Conservation (phyloP, 139 green algal genomes). For the Pleodorina starrii region DNA sequence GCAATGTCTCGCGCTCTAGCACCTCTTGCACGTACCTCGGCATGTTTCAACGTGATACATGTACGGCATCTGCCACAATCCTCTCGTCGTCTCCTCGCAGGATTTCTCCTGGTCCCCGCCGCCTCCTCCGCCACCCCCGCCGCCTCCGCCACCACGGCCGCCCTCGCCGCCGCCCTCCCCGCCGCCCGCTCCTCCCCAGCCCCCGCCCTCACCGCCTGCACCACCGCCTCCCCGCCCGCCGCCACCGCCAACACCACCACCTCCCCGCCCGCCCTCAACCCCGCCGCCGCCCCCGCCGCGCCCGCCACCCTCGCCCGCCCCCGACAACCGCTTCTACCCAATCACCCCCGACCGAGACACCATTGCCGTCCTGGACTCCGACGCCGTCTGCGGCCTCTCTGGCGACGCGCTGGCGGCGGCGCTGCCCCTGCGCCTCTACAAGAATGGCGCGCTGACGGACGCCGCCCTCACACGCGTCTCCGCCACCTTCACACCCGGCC, state of each 20-base stretch:
- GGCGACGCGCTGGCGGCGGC: neutral
- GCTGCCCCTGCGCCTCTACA: slow-evolving; percentile 28
- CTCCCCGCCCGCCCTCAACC: neutral
- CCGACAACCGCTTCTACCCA: slow-evolving; percentile 30
- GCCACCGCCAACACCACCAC: neutral
- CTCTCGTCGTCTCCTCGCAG: too few species aligned
- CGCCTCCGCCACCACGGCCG: neutral
- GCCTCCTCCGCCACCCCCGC: neutral
- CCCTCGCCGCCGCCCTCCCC: neutral
- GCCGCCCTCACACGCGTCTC: neutral
- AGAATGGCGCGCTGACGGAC: neutral
- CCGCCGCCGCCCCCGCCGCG: neutral
- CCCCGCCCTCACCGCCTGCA: neutral
- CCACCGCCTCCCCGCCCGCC: neutral
- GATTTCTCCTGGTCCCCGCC: neutral
- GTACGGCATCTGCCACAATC: too few species aligned
- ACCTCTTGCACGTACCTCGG: too few species aligned
- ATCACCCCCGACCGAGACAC: slow-evolving; percentile 13
- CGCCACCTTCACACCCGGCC: neutral
- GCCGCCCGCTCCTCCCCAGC: too few species aligned
- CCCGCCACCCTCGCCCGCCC: neutral
- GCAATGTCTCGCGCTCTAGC: too few species aligned
- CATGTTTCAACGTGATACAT: too few species aligned
- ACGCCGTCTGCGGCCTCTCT: neutral
- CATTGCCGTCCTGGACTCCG: slow-evolving; percentile 21